Percentiles rank a stretch among this genome's conserved stretches.
phyloP scores from a whole-genome alignment of 371 early-diverging fungal species.

The Apophysomyces ossiformis region DNA sequence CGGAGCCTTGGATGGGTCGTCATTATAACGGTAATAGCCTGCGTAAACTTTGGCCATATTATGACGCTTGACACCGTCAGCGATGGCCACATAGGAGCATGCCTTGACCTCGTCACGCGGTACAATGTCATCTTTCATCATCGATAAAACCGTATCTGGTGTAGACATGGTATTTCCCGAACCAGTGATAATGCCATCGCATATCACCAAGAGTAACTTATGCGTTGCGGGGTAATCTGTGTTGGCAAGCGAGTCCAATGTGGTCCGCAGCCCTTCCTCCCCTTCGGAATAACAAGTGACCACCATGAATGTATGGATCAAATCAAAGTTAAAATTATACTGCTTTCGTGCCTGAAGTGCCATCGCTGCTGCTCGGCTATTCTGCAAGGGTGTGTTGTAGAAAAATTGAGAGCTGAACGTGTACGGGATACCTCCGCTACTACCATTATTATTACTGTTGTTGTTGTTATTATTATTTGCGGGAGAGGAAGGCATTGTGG shows the following conservation, averaged over 20 bases:
- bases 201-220: conserved; percentile 84
- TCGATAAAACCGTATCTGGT: conserved; percentile 72
- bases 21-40: conserved; percentile 74
- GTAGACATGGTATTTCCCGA: conserved; percentile 72
- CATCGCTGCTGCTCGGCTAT: conserved; percentile 18
- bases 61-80: conserved; percentile 82
- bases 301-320: conserved; percentile 59
- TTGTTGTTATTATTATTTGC: too few relatives aligned
- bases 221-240: conserved; percentile 83
- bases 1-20: conserved; percentile 35
- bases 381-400: background rate
- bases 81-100: conserved; percentile 85
- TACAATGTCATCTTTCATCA: conserved; percentile 74
- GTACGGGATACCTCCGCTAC: background rate
- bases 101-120: conserved; percentile 61
- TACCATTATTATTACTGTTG: too few relatives aligned
- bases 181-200: conserved; percentile 81
- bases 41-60: conserved; percentile 91
- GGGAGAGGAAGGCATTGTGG: conserved; percentile 18
- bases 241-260: conserved; percentile 86
- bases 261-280: conserved; percentile 80
- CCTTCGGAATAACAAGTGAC: conserved; percentile 89
- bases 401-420: conserved; percentile 25
- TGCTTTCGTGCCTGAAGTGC: conserved; percentile 29
- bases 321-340: conserved; percentile 54